Evolutionary conservation across 2,329 filamentous ascomycete genomes (phyloP).

Genomic region (Tolypocladium paradoxum): DNA sequence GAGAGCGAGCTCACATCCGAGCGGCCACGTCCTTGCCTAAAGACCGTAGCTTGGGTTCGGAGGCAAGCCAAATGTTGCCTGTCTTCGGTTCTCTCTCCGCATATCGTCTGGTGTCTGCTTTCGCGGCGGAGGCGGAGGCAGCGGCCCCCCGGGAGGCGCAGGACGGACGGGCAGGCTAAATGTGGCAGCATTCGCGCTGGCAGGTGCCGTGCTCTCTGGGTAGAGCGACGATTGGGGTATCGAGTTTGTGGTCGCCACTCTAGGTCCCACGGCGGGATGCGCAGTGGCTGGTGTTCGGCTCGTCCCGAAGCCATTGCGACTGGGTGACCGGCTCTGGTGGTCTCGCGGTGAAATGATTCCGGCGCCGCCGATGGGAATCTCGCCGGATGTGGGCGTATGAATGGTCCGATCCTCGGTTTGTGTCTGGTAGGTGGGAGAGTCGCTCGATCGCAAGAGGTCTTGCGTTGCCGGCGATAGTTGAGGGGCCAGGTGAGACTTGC

Average conservation of each 20-base stretch:
- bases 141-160: conserved; percentile 45
- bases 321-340: conserved; percentile 40
- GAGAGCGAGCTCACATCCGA: background rate
- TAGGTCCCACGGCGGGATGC: conserved; percentile 42
- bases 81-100: conserved; percentile 40
- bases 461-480: conserved; percentile 69
- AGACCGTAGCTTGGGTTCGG: conserved; percentile 29
- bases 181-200: conserved; percentile 36
- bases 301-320: conserved; percentile 35
- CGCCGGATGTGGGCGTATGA: conserved; percentile 58
- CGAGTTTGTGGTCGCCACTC: conserved; percentile 41
- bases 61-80: conserved; percentile 40
- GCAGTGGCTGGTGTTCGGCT: conserved; percentile 27
- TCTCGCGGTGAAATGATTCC: conserved; percentile 44
- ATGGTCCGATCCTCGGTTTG: conserved; percentile 32
- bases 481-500: conserved; percentile 84
- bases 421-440: conserved; percentile 41
- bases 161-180: conserved; percentile 56
- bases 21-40: conserved; percentile 7
- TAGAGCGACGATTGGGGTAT: conserved; percentile 35
- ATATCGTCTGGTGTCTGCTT: conserved; percentile 45
- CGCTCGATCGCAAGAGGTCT: conserved; percentile 56
- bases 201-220: conserved; percentile 25
- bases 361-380: conserved; percentile 56
- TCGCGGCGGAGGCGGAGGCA: conserved; percentile 50